phyloP scores from a whole-genome alignment of 805 yeast species.

The Torulaspora franciscae region DNA sequence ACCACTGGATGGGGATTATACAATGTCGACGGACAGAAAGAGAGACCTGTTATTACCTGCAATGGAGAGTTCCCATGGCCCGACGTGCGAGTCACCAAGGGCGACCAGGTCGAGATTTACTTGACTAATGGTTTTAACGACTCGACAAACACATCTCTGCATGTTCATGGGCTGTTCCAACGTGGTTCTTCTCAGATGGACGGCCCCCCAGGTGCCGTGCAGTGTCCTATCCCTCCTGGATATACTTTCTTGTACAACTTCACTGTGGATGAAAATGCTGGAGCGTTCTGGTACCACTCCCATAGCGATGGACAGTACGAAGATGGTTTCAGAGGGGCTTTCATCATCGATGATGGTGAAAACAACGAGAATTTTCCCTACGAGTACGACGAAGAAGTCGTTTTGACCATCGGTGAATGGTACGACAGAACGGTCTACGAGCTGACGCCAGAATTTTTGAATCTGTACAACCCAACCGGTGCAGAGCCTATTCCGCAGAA shows the following conservation, averaged over 20 bases:
- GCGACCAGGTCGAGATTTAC: conserved; percentile 70
- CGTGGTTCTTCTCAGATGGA: conserved; percentile 74
- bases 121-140: conserved; percentile 68
- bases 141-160: conserved; percentile 59
- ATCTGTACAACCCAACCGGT: conserved; percentile 85
- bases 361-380: conserved; percentile 50
- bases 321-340: conserved; percentile 83
- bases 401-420: conserved; percentile 76
- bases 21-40: conserved; percentile 39
- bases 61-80: conserved; percentile 78
- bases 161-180: conserved; percentile 88
- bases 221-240: conserved; percentile 88
- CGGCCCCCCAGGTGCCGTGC: conserved; percentile 83
- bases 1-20: conserved; percentile 54
- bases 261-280: conserved; percentile 74
- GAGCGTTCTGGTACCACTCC: conserved; percentile 97
- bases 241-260: conserved; percentile 76
- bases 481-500: conserved; percentile 94
- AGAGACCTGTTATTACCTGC: conserved; percentile 42
- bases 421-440: conserved; percentile 59
- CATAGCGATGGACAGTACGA: conserved; percentile 87
- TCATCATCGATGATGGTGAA: conserved; percentile 66
- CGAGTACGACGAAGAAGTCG: conserved; percentile 75
- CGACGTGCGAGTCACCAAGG: conserved; percentile 64
- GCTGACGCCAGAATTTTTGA: conserved; percentile 54